Percentiles rank a stretch among this genome's conserved stretches.
Conservation (phyloP, 2,329 filamentous ascomycete species). For the Phaeosphaeriaceae sp. region DNA sequence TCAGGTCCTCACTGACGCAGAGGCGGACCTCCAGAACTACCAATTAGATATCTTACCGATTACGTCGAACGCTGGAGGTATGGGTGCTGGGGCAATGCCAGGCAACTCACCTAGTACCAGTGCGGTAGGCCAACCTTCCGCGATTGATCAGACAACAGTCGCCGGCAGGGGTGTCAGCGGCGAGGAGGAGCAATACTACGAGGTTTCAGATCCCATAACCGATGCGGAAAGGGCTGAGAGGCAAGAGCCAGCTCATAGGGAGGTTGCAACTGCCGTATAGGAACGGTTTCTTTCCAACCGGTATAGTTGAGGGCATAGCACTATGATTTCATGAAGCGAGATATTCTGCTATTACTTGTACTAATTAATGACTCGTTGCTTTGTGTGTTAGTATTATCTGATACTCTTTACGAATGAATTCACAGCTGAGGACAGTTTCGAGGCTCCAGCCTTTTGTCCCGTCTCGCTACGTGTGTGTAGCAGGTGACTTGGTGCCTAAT, state of each 20-base stretch:
- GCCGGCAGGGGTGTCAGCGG: constrained; percentile 31
- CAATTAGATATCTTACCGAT: constrained; percentile 62
- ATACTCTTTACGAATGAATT: not conserved
- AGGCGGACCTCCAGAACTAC: constrained; percentile 86
- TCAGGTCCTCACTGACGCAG: constrained; percentile 89
- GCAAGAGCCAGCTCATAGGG: constrained; percentile 14
- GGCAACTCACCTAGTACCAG: constrained; percentile 20
- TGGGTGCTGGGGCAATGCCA: constrained; percentile 58
- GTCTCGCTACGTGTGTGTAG: not conserved
- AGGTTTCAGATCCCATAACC: constrained; percentile 35
- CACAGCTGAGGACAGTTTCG: not conserved
- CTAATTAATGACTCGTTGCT: constrained; percentile 26
- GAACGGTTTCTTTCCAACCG: not conserved
- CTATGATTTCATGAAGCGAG: not conserved
- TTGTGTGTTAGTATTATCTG: not conserved
- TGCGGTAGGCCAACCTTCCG: constrained; percentile 4
- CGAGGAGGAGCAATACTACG: constrained; percentile 21
- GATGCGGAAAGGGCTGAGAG: constrained; percentile 39
- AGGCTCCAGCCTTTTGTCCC: too few relatives aligned
- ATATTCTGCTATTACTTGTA: constrained; percentile 18
- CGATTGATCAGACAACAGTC: constrained; percentile 12
- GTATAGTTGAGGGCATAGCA: not conserved
- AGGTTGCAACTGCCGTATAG: constrained; percentile 17
- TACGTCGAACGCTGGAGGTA: constrained; percentile 53
- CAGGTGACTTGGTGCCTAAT: not conserved